Evolutionary conservation across 1,284 basidiomycete species (phyloP).

Genomic region (Pseudozyma thailandica): DNA sequence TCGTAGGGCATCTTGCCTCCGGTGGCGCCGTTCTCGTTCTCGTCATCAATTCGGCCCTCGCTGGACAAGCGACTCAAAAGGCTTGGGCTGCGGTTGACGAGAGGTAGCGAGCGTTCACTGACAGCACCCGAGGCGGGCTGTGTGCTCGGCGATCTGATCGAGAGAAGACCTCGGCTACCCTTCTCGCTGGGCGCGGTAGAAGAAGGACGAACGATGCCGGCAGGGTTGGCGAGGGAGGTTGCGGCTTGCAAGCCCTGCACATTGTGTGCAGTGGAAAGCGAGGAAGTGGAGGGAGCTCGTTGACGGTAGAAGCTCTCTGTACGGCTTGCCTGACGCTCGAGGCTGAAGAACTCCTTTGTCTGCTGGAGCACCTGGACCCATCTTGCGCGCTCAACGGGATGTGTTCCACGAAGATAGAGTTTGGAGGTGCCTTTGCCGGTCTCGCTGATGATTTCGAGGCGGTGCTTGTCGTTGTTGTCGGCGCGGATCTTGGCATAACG

Average conservation of each 20-base stretch:
- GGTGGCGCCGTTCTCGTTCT: slow-evolving; percentile 19
- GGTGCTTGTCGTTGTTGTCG: slow-evolving; percentile 73
- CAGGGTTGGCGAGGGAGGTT: slow-evolving; percentile 26
- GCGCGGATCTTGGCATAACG: slow-evolving; percentile 74
- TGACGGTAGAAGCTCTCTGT: slow-evolving; percentile 47
- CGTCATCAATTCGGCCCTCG: slow-evolving; percentile 40
- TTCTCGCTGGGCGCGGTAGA: slow-evolving; percentile 39
- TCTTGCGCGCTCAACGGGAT: slow-evolving; percentile 60
- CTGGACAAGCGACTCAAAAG: slow-evolving; percentile 46
- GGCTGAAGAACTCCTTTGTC: slow-evolving; percentile 56
- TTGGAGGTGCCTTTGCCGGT: slow-evolving; percentile 73
- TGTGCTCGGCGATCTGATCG: slow-evolving; percentile 32
- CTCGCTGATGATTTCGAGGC: slow-evolving; percentile 82
- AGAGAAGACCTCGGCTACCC: slow-evolving; percentile 38
- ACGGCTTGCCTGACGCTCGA: slow-evolving; percentile 46
- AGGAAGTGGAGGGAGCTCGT: slow-evolving; percentile 35
- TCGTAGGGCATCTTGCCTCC: slow-evolving; percentile 39
- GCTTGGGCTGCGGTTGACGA: slow-evolving; percentile 50
- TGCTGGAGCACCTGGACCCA: slow-evolving; percentile 66
- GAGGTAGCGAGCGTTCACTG: slow-evolving; percentile 34
- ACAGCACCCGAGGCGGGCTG: slow-evolving; percentile 40
- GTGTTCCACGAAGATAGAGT: slow-evolving; percentile 90
- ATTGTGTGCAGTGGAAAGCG: slow-evolving; percentile 11
- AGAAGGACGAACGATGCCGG: slow-evolving; percentile 38
- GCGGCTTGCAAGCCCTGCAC: background rate